Conservation (phyloP, 1,139 yeast genomes). For the Pichia sp. region DNA sequence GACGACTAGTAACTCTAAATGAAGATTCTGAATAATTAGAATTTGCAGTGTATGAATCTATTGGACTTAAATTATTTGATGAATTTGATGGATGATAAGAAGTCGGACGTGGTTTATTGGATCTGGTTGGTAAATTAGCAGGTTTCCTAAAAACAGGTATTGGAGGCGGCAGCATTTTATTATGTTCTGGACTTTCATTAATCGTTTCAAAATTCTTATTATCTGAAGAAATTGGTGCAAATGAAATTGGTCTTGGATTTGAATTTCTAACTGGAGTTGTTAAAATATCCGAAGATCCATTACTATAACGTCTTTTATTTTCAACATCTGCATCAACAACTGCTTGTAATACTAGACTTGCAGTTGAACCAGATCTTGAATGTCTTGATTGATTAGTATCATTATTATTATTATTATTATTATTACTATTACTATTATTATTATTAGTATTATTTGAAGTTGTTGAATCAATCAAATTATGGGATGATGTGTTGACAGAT, state of each 20-base stretch:
- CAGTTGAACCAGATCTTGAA: conserved; percentile 38
- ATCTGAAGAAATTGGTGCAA: conserved; percentile 15
- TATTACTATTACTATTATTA: neutral
- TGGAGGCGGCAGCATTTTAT: conserved; percentile 22
- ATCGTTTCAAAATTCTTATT: conserved; percentile 25
- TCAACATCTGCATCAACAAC: conserved; percentile 52
- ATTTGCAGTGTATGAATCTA: conserved; percentile 26
- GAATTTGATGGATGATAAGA: conserved; percentile 62
- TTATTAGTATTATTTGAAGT: neutral
- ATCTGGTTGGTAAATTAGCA: conserved; percentile 13
- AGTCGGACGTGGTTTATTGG: conserved; percentile 68
- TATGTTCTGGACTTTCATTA: conserved; percentile 27
- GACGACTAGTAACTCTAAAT: conserved; percentile 8
- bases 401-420: neutral
- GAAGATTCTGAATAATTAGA: conserved; percentile 23
- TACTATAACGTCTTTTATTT: conserved; percentile 30
- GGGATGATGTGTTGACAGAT: neutral
- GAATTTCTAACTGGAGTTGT: conserved; percentile 14
- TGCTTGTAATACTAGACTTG: conserved; percentile 61
- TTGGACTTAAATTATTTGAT: conserved; percentile 21
- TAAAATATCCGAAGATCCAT: conserved; percentile 12
- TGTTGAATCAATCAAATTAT: neutral
- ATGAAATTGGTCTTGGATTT: conserved; percentile 17
- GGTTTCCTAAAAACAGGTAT: conserved; percentile 20
- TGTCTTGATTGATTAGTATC: conserved; percentile 15